Evolutionary conservation across 2,329 filamentous ascomycete genomes (phyloP).

Genomic region (Beauveria brongniartii): DNA sequence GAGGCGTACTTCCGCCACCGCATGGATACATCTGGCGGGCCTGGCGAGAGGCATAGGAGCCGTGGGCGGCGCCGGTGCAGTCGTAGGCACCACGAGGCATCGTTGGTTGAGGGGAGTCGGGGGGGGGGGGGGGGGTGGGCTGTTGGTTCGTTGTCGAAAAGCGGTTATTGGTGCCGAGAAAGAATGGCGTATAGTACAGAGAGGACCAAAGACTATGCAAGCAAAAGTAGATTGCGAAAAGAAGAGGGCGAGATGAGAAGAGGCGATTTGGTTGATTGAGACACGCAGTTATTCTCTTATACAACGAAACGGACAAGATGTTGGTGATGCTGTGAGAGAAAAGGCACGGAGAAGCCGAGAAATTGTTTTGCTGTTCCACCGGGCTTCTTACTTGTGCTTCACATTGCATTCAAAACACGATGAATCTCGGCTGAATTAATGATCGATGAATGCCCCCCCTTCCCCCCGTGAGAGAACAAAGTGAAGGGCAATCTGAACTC

Average conservation of each 20-base stretch:
- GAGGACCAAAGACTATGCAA: not conserved
- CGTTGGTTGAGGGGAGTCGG: not conserved
- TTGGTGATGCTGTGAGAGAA: not conserved
- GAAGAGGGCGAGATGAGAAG: not conserved
- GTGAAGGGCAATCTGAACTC: conserved; percentile 6
- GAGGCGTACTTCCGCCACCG: not conserved
- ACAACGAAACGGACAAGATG: not conserved
- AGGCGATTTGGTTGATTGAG: not conserved
- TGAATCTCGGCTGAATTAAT: not conserved
- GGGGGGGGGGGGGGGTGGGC: no score
- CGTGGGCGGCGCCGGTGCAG: conserved; percentile 7
- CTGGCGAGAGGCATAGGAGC: conserved; percentile 1
- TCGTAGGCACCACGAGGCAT: conserved; percentile 10
- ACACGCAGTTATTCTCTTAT: not conserved
- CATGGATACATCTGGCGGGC: conserved; percentile 1
- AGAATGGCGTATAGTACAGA: not conserved
- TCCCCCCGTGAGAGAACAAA: not conserved
- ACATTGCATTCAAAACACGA: not conserved
- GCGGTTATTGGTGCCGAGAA: not conserved
- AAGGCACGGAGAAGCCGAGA: no score
- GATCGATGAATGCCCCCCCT: no score
- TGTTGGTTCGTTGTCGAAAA: not conserved
- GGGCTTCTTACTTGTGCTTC: not conserved
- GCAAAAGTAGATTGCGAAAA: no score
- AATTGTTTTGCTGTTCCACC: no score